Percentiles rank a stretch among this genome's conserved stretches.
These are phyloP conservation scores for Lactarius hengduanensis DNA, from an alignment of 768 basidiomycete species.

Conservation along the genomic window DNA sequence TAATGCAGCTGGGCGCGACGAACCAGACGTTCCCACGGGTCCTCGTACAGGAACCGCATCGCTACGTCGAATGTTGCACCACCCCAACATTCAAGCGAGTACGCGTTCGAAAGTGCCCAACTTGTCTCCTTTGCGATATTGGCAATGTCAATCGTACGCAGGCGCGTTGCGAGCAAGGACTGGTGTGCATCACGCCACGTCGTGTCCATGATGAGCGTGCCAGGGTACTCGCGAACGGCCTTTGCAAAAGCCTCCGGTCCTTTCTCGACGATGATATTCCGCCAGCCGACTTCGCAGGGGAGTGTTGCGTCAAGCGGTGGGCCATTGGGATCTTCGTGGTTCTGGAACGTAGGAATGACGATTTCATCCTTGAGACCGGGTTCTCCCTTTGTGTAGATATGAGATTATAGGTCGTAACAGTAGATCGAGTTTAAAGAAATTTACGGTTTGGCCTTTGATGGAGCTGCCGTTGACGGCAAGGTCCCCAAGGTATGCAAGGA, in stretches of 20 bases:
- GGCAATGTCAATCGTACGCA: conserved; percentile 95
- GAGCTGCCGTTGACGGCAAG: conserved; percentile 97
- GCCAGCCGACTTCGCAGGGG: conserved; percentile 91
- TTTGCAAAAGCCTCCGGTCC: conserved; percentile 98
- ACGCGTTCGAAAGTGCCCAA: conserved; percentile 92
- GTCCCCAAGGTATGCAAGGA: conserved; percentile 95
- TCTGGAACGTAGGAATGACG: conserved; percentile 74
- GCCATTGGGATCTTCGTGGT: conserved; percentile 72
- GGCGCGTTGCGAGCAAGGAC: conserved; percentile 92
- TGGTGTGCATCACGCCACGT: conserved; percentile 99
- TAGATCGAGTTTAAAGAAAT: conserved; percentile 17
- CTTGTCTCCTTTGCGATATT: conserved; percentile 99
- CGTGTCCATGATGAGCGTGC: conserved; percentile 95
- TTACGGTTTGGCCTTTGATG: conserved; percentile 87
- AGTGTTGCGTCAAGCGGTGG: conserved; percentile 72
- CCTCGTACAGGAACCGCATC: conserved; percentile 99
- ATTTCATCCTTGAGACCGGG: conserved; percentile 92
- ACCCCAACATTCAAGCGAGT: conserved; percentile 98
- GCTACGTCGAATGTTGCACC: conserved; percentile 99
- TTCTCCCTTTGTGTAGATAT: conserved; percentile 56
- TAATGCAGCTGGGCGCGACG: conserved; percentile 31
- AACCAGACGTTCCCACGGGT: conserved; percentile 98
- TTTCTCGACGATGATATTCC: conserved; percentile 97
- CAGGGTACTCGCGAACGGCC: conserved; percentile 94
- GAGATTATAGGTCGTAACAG: conserved; percentile 4